Conservation (phyloP, 345 rosid genomes). For the Atalantia buxifolia region DNA sequence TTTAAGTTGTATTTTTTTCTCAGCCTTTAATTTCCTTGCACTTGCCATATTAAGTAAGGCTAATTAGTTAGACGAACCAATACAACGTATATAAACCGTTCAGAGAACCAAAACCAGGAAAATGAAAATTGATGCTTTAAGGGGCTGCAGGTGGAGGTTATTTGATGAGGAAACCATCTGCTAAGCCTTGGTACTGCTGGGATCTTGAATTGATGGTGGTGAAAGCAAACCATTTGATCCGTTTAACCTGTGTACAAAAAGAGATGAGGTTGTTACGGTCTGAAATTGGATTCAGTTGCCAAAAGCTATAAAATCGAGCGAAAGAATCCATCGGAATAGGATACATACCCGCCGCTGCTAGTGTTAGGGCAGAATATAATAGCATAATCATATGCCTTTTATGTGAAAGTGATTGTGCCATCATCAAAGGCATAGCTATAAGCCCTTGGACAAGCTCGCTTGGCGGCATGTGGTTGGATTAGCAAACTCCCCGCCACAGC, state of each 20-base stretch:
- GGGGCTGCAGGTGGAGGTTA: conserved; percentile 31
- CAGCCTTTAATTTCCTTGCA: not conserved
- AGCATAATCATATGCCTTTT: conserved; percentile 74
- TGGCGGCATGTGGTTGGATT: conserved; percentile 72
- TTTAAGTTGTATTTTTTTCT: not conserved
- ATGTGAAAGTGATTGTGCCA: conserved; percentile 79
- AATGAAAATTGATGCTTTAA: conserved; percentile 29
- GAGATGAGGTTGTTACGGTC: not conserved
- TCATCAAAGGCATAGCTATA: conserved; percentile 85
- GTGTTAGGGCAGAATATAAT: conserved; percentile 70
- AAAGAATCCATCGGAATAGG: not conserved
- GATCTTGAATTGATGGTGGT: conserved; percentile 26
- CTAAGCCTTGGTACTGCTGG: conserved; percentile 25
- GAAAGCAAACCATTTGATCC: conserved; percentile 20
- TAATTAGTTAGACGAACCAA: not conserved
- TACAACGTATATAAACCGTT: not conserved
- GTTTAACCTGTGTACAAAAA: conserved; percentile 27
- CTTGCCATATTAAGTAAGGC: not conserved
- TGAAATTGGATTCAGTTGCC: too few relatives aligned
- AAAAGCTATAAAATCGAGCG: not conserved
- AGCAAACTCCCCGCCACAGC: conserved; percentile 90
- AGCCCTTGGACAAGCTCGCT: conserved; percentile 85
- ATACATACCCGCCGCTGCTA: conserved; percentile 1
- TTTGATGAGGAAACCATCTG: conserved; percentile 48
- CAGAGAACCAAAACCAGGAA: conserved; percentile 22